A percentile compares a stretch with the other conserved stretches of the same genome.
These are phyloP conservation scores for Hyphodiscus sp. DNA, from an alignment of 2,329 filamentous ascomycete genomes.

Conservation along the genomic window DNA sequence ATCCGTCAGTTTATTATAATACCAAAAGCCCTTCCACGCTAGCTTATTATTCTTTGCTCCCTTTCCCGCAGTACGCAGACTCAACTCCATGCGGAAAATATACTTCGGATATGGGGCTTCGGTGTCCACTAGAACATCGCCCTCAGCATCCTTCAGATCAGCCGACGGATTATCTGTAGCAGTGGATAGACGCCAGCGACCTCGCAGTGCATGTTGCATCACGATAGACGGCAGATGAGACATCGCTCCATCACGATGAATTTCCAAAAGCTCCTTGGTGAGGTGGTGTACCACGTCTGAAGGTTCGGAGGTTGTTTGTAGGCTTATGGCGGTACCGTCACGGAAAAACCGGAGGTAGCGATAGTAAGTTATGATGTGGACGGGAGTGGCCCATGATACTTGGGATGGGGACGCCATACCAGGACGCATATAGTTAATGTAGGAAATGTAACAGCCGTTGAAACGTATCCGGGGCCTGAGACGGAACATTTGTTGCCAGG, in stretches of 20 bases:
- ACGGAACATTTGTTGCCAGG: slow-evolving; percentile 68
- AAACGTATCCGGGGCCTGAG: slow-evolving; percentile 81
- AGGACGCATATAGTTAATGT: slow-evolving; percentile 86
- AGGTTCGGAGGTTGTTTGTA: slow-evolving; percentile 77
- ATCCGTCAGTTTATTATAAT: slow-evolving; percentile 81
- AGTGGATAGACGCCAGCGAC: slow-evolving; percentile 54
- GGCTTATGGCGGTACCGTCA: slow-evolving; percentile 74
- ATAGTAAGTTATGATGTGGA: slow-evolving; percentile 97
- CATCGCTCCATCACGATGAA: slow-evolving; percentile 17
- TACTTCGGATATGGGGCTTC: slow-evolving; percentile 76
- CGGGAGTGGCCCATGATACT: slow-evolving; percentile 70
- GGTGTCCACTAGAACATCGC: slow-evolving; percentile 76
- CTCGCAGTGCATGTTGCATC: slow-evolving; percentile 62
- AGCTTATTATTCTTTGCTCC: slow-evolving; percentile 77
- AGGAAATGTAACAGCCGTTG: slow-evolving; percentile 93
- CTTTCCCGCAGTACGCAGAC: slow-evolving; percentile 57
- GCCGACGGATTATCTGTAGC: slow-evolving; percentile 24
- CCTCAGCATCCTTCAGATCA: slow-evolving; percentile 43
- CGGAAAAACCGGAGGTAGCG: slow-evolving; percentile 94
- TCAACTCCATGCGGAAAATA: slow-evolving; percentile 75
- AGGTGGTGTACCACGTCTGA: slow-evolving; percentile 82
- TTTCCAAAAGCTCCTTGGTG: slow-evolving; percentile 58
- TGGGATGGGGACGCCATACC: slow-evolving; percentile 67
- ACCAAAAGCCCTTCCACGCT: slow-evolving; percentile 83
- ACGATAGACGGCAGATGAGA: slow-evolving; percentile 43